Evolutionary conservation across 306 rosid species (phyloP), one percentile per base, ranked within the genome.

Genomic region (Trifolium subterraneum): DNA sequence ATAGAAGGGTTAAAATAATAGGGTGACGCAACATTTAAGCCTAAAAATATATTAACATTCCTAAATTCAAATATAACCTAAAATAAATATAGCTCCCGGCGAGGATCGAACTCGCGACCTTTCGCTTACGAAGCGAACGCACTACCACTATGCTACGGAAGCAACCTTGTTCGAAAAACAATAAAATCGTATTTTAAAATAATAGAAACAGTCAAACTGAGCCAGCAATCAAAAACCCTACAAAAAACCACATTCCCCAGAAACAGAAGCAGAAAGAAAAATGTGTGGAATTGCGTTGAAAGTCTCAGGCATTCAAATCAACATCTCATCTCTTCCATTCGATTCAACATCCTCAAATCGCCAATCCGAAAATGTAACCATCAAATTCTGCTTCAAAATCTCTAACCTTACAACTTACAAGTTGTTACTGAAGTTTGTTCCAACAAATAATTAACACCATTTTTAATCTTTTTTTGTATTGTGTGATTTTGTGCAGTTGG

Each of bases 41-140:
- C n/a, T n/a, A n/a, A n/a, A n/a, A n/a, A n/a, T n/a, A n/a, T n/a
- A n/a, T n/a, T n/a, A n/a, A n/a, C n/a, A n/a, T n/a, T n/a, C n/a
- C 25, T 23, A 27, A 27, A 29, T 29, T 29, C 6, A 38, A 10
- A 38, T 1, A 38, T 38, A 38, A 39, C 3, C 8, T 41, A 41
- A 10, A 44, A 0, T 2, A 8, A 42, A 12, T 29, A 1, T 0
- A 44, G 93, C 91, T 87, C 91, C 89, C 91, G 82, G 91, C 88
- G 91, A 89, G 90, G 87, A 86, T 90, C 89, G 93, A 90, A 90
- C 96, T 86, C 93, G 86, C 93, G 93, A 88, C 91, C 91, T 88
- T 88, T 86, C 92, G 87, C 96, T 90, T 90, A 90, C 90, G 93
- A 88, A 90, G 93, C 91, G 93, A 88, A 86, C 87, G 91, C 96